These are phyloP conservation scores for Purshia tridentata DNA, from an alignment of 306 rosid species.

Conservation along the genomic window DNA sequence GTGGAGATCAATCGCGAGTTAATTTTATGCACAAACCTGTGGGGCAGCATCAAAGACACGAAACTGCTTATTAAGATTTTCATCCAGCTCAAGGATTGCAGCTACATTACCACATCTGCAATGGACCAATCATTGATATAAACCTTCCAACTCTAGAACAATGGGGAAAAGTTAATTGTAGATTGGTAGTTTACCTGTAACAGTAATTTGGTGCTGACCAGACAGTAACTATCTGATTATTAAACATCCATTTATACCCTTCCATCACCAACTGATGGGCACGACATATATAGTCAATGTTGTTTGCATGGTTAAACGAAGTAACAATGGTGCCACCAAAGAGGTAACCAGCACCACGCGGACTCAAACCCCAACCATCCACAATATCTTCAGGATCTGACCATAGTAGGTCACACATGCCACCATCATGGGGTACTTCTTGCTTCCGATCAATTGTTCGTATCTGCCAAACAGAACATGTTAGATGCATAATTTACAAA, in stretches of 20 bases:
- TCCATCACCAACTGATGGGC: conserved; percentile 99
- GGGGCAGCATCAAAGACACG: conserved; percentile 97
- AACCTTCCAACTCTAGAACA: conserved; percentile 25
- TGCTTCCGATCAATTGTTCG: conserved; percentile 95
- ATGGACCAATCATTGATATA: conserved; percentile 24
- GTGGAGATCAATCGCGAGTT: conserved; percentile 16
- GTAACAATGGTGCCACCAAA: conserved; percentile 92
- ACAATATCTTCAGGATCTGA: conserved; percentile 99
- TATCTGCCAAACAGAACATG: conserved; percentile 51
- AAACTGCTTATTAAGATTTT: conserved; percentile 80
- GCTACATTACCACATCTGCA: conserved; percentile 97
- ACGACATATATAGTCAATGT: conserved; percentile 92
- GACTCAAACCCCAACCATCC: conserved; percentile 98
- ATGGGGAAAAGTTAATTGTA: conserved; percentile 5
- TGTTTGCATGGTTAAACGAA: conserved; percentile 89
- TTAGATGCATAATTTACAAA: conserved; percentile 13
- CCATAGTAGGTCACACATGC: conserved; percentile 99
- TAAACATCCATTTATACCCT: conserved; percentile 99
- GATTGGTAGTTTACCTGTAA: conserved; percentile 61
- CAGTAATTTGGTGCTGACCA: conserved; percentile 99
- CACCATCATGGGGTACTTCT: conserved; percentile 99
- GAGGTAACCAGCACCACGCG: conserved; percentile 97
- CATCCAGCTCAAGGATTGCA: conserved; percentile 91
- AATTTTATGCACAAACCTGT: conserved; percentile 61
- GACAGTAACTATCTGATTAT: conserved; percentile 94